A percentile compares a stretch with the other conserved stretches of the same genome.
Evolutionary conservation across 78 protist genomes (phyloP).

Genomic region (Dictyostelium intermedium): DNA sequence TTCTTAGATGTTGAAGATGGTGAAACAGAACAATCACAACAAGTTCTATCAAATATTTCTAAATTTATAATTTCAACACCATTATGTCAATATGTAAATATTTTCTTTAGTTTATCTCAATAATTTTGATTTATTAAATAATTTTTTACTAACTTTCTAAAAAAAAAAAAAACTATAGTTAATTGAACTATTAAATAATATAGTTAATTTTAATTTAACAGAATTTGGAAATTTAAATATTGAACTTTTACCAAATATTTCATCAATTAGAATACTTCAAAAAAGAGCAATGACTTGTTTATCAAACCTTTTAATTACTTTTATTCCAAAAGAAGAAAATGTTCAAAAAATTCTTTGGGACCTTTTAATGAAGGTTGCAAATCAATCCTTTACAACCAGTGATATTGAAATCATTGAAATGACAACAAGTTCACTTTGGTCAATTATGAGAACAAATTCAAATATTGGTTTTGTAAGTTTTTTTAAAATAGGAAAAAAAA

Average conservation of each 20-base stretch:
- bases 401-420: slow-evolving; percentile 49
- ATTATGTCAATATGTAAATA: slow-evolving; percentile 49
- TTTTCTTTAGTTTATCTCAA: not conserved
- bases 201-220: not conserved
- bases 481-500: too few relatives aligned
- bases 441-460: slow-evolving; percentile 45
- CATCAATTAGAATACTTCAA: slow-evolving; percentile 7
- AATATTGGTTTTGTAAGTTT: slow-evolving; percentile 67
- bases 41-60: not conserved
- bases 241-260: slow-evolving; percentile 12
- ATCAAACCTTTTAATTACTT: slow-evolving; percentile 48
- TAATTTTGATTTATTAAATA: not conserved
- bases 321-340: not conserved
- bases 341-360: slow-evolving; percentile 38
- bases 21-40: not conserved
- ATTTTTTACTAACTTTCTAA: not conserved
- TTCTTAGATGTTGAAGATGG: slow-evolving; percentile 67
- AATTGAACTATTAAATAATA: not conserved
- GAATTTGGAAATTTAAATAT: not conserved
- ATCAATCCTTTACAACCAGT: not conserved
- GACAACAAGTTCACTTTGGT: slow-evolving; percentile 59
- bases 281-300: slow-evolving; percentile 53
- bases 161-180: not conserved
- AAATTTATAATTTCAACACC: slow-evolving; percentile 35
- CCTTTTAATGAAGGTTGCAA: slow-evolving; percentile 11